A percentile compares a stretch with the other conserved stretches of the same genome.
Conservation (phyloP, 164 flowering plant species). For the Pachysandra terminalis region DNA sequence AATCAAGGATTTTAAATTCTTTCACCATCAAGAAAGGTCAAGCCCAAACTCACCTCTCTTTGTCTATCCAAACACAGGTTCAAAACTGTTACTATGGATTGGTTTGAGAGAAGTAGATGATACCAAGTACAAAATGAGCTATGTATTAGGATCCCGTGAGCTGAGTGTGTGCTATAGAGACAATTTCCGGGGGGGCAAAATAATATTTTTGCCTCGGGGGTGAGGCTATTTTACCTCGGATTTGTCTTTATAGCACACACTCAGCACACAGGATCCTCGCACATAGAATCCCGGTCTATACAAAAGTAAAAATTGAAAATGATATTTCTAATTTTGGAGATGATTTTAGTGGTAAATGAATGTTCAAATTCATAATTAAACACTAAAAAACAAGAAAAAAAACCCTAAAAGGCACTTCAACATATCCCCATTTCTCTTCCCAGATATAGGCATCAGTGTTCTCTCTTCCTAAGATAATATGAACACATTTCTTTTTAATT, state of each 20-base stretch:
- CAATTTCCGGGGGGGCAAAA: too few relatives aligned
- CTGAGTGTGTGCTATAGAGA: too few relatives aligned
- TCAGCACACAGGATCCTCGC: too few relatives aligned
- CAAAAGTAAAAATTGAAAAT: too few relatives aligned
- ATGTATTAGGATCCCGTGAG: not conserved
- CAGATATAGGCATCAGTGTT: not conserved
- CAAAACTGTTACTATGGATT: not conserved
- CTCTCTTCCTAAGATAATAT: not conserved
- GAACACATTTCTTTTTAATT: too few relatives aligned
- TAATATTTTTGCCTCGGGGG: not conserved
- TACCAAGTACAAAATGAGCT: too few relatives aligned
- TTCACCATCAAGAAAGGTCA: not conserved
- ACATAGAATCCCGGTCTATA: too few relatives aligned
- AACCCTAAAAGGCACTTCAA: not conserved
- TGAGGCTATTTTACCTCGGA: too few relatives aligned
- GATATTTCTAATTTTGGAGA: too few relatives aligned
- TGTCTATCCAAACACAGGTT: not conserved
- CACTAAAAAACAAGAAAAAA: not conserved
- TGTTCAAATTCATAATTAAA: not conserved
- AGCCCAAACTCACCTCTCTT: not conserved
- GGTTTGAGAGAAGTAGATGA: not conserved
- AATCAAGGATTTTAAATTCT: too few relatives aligned
- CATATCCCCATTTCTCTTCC: conserved; percentile 4
- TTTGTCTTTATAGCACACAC: too few relatives aligned
- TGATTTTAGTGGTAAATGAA: not conserved